Percentiles rank a stretch among this genome's conserved stretches.
These are phyloP conservation scores for Platanthera zijinensis DNA, from an alignment of 106 monocot species.

Conservation along the genomic window DNA sequence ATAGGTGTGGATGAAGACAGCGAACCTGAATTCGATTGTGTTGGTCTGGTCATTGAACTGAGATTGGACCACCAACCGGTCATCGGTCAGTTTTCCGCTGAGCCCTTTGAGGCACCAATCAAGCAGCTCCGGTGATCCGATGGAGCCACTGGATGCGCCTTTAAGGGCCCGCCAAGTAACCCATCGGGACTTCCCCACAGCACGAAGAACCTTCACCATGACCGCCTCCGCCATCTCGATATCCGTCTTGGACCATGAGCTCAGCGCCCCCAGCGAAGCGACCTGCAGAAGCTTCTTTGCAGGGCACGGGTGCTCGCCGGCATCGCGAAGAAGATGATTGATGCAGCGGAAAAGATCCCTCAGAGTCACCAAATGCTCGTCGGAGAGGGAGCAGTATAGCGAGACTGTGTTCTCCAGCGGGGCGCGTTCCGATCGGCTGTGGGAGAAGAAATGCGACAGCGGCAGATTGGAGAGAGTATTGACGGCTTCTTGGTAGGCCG, in stretches of 20 bases:
- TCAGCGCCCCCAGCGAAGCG: not conserved
- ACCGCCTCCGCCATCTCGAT: constrained; percentile 23
- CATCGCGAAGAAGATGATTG: constrained; percentile 25
- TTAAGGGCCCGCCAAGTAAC: constrained; percentile 48
- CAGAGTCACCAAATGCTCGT: constrained; percentile 32
- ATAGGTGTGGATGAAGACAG: not conserved
- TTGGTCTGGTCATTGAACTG: constrained; percentile 41
- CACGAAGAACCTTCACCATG: constrained; percentile 48
- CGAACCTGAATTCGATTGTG: constrained; percentile 61
- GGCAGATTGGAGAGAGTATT: constrained; percentile 36
- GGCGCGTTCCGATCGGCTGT: constrained; percentile 18
- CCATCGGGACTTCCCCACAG: constrained; percentile 28
- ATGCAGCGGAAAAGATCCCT: constrained; percentile 39
- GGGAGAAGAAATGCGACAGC: constrained; percentile 40
- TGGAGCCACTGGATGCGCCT: constrained; percentile 24
- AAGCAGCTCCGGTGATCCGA: constrained; percentile 29
- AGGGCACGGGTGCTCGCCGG: not conserved
- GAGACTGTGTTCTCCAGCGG: constrained; percentile 44
- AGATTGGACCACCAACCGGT: constrained; percentile 28
- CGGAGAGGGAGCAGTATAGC: constrained; percentile 48
- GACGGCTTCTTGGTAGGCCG: constrained; percentile 42
- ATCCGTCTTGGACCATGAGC: constrained; percentile 42
- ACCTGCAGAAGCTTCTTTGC: not conserved
- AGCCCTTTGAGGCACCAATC: constrained; percentile 53
- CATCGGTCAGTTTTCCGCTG: constrained; percentile 21